These are phyloP conservation scores for Talaromyces liani DNA, from an alignment of 495 filamentous ascomycete species.

Conservation along the genomic window DNA sequence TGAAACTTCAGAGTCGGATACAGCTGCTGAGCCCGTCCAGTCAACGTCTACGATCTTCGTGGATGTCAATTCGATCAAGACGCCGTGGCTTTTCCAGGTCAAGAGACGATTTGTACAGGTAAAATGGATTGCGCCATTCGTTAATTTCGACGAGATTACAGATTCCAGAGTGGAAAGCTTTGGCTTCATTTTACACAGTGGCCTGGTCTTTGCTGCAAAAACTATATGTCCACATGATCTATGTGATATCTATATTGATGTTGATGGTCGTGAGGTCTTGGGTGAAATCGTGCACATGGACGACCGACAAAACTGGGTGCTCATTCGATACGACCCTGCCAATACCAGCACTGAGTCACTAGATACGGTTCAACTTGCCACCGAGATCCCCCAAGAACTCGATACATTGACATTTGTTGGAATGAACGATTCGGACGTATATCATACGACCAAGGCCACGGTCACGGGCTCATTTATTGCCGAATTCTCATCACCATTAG, in stretches of 20 bases:
- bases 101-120: constrained; percentile 6
- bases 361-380: neutral
- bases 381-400: constrained; percentile 1
- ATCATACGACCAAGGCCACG: neutral
- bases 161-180: constrained; percentile 1
- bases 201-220: neutral
- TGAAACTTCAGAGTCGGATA: neutral
- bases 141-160: neutral
- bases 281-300: constrained; percentile 4
- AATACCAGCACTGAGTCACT: constrained; percentile 1
- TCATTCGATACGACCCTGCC: neutral
- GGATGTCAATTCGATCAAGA: neutral
- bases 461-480: constrained; percentile 7
- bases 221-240: constrained; percentile 4
- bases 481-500: neutral
- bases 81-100: neutral
- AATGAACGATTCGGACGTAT: neutral
- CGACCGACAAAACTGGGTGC: constrained; percentile 5
- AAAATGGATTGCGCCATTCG: neutral
- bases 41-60: neutral
- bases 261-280: constrained; percentile 4
- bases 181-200: constrained; percentile 1
- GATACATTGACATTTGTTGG: constrained; percentile 3
- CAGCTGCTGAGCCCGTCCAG: neutral
- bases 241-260: constrained; percentile 8